Percentiles rank a stretch among this genome's conserved stretches.
Evolutionary conservation across 495 filamentous ascomycete species (phyloP).

Genomic region (Podospora anserina): DNA sequence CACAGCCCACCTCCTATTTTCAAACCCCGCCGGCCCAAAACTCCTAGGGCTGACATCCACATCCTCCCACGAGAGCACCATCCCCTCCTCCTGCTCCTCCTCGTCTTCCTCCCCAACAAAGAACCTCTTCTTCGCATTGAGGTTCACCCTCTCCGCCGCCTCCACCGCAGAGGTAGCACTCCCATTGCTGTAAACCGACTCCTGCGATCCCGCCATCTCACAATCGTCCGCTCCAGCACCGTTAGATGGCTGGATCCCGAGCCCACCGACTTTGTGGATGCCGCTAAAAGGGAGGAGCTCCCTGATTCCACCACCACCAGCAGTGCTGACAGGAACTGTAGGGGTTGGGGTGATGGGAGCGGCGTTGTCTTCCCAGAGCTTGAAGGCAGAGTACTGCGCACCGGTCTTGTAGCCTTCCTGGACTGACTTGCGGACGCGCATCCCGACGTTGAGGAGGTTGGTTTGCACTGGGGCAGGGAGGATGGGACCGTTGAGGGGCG

Average conservation of each 20-base stretch:
- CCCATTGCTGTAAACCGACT: slow-evolving; percentile 30
- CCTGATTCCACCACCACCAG: slow-evolving; percentile 24
- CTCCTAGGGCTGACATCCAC: slow-evolving; percentile 26
- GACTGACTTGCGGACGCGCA: slow-evolving; percentile 87
- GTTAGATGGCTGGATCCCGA: slow-evolving; percentile 42
- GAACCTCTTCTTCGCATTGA: slow-evolving; percentile 38
- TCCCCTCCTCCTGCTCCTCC: neutral
- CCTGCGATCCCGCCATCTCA: slow-evolving; percentile 35
- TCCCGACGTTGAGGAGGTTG: slow-evolving; percentile 80
- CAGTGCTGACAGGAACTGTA: neutral
- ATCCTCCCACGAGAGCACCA: neutral
- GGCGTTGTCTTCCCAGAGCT: slow-evolving; percentile 41
- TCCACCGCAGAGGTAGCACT: slow-evolving; percentile 16
- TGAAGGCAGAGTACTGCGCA: slow-evolving; percentile 43
- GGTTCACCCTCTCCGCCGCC: slow-evolving; percentile 6
- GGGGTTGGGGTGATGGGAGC: slow-evolving; percentile 3
- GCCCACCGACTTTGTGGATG: slow-evolving; percentile 60
- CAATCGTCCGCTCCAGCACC: slow-evolving; percentile 3
- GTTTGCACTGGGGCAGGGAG: slow-evolving; percentile 66
- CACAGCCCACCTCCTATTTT: slow-evolving; percentile 39
- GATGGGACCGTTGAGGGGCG: slow-evolving; percentile 43
- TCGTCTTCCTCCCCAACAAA: slow-evolving; percentile 32
- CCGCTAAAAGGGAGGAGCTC: slow-evolving; percentile 78
- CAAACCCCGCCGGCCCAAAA: slow-evolving; percentile 28
- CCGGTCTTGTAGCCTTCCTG: slow-evolving; percentile 89